Evolutionary conservation across 345 rosid genomes (phyloP), one percentile per base, ranked within the genome.

Genomic region (Gossypium longicalyx): DNA sequence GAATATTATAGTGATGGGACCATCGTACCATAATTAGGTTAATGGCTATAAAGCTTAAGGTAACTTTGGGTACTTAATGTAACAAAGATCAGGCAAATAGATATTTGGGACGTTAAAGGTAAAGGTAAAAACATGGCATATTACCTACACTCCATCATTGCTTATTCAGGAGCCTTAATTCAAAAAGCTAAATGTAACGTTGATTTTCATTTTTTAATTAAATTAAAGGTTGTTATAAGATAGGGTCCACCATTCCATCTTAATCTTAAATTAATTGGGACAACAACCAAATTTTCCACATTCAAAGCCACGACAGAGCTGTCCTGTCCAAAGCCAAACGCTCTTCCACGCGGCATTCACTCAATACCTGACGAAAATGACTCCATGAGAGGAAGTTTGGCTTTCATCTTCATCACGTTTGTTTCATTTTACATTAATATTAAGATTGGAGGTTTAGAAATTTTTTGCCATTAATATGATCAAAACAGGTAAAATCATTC

Each of bases 281-380:
- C 20, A 68, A 4, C 43, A 9, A 43, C 57, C 62, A 19, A 47
- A 25, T 23, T 25, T 68, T 16, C 58, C 13, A 25, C 22, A 16
- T 25, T 68, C 23, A 68, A 68, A 25, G 72, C 29, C 41, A 68
- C 58, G 54, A 45, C 54, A 47, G 19, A 2, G 12, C 38, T 23
- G 29, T 60, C 64, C n/a, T 6, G 41, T 60, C 64, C 9, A 12
- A 12, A 29, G 47, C 48, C 16, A n/a, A 16, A 52, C 20, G 7
- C 16, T 53, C 27, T 52, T 52, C 73, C 61, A 70, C 61, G 73
- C 19, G 73, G 27, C 45, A 7, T 52, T n/a, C 48, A 29, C 17
- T 70, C 27, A 6, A 10, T 52, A 27, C n/a, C 5, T 52, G 27
- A 29, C 47, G 48, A 70, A 70, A 70, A 29, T 11, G 73, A 52